Evolutionary conservation across 2,329 filamentous ascomycete species (phyloP).

Genomic region (Beauveria brongniartii): DNA sequence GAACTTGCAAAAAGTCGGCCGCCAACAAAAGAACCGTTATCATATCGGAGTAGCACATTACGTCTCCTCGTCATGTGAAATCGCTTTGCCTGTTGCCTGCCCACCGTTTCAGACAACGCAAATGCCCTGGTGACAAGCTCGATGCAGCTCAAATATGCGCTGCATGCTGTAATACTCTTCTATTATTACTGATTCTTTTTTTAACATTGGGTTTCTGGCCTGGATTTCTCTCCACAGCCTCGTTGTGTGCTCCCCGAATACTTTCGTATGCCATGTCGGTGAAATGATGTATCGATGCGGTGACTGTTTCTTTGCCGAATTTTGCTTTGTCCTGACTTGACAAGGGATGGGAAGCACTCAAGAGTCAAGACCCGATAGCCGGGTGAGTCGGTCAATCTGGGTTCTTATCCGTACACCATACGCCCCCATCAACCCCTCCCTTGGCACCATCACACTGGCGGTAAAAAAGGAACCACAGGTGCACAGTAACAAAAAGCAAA

Average conservation of each 20-base stretch:
- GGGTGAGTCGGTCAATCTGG: background rate
- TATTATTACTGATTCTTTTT: background rate
- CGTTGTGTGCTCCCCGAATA: background rate
- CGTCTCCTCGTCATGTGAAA: background rate
- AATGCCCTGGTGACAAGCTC: background rate
- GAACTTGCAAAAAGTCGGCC: background rate
- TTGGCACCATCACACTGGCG: too few relatives aligned
- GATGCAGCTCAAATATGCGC: background rate
- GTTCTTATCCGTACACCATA: too few relatives aligned
- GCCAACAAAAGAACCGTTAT: background rate
- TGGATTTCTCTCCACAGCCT: background rate
- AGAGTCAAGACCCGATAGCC: background rate
- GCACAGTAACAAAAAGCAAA: background rate
- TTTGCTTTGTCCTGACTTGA: background rate
- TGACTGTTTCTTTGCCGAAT: background rate
- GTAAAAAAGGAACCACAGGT: too few relatives aligned
- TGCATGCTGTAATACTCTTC: background rate
- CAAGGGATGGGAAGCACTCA: background rate
- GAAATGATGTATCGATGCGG: background rate
- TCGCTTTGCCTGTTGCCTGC: background rate
- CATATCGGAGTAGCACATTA: background rate
- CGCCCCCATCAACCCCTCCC: too few relatives aligned
- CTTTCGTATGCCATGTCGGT: background rate
- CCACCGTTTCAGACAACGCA: background rate
- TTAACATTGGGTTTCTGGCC: background rate